Evolutionary conservation across 2,329 filamentous ascomycete species (phyloP), one percentile per base, ranked within the genome.

Genomic region (Scedosporium dehoogii): DNA sequence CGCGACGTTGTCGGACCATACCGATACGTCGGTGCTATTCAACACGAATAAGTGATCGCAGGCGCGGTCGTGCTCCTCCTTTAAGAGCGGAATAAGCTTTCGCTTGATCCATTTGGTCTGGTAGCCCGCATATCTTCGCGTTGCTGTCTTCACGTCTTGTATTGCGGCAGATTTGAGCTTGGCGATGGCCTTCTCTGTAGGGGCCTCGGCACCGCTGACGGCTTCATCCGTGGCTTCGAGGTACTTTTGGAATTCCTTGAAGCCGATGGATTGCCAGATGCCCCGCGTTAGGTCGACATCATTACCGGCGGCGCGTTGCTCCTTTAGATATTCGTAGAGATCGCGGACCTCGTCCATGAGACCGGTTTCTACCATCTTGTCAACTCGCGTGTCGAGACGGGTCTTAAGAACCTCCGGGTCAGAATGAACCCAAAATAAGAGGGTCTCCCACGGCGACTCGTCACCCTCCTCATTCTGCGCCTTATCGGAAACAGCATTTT

Each of bases 241-340:
- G 69, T 92, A 96, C 0, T 84, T 80, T 63, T 89, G 82, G 70
- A 97, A 89, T 70, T 99, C 91, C 72, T 96, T 97, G 75, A 92
- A 97, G 1, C 94, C 94, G 65, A 99, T 99, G 1, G 92, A 94
- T 61, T 96, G 89, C 92, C 93, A 99, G 53, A 99, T 96, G 0
- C 94, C 96, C 61, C 87, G 85, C 1, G 84, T 89, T 66, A 85
- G 81, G 70, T 97, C 91, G 1, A 94, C 74, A 0, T 73, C 66
- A 1, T 78, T 73, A 0, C 85, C 87, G 0, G 75, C 70, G 0
- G 71, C 66, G 18, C 70, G 70, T 2, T 69, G 61, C 18, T 67
- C 72, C 61, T 75, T 76, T 3, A 75, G 70, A 58, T 78, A 76
- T 1, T 74, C 67, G 64, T 78, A 76, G 55, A 85, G 74, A 58